Base-by-base conservation (phyloP, 2,329 filamentous ascomycete genomes). In the Cladosporium austrohemisphaericum region DNA sequence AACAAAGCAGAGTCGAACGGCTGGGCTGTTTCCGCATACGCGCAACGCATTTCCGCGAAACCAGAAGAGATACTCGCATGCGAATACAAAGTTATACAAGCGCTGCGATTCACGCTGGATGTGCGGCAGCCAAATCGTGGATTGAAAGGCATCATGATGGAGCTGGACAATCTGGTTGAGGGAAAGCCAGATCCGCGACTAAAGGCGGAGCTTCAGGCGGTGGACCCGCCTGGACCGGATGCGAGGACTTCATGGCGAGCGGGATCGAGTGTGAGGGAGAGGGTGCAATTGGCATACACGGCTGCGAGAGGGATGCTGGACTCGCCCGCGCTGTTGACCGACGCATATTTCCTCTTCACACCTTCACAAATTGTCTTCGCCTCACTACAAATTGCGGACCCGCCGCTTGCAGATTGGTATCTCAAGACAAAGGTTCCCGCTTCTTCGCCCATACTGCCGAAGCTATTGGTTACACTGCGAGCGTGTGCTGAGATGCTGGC, bases 281-380 rank as follows among this genome's bases (percentile, higher is more conserved):
- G 80, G 16, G 73, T 83, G 43, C 71, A 72, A 22, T 75, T 75
- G 9, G 88, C 88, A 0, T 90, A 95, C 63, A 75, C 75, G n/a
- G 78, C 77, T 45, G 86, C 91, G 0, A 79, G 86, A 33, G 80
- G 84, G 16, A 76, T 88, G 38, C 79, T 94, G 48, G 71, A 73
- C 32, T 85, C 83, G 48, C 86, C 88, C 50, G 87, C 90, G 0
- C 74, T 95, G 43, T 78, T 96, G 53, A 95, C 92, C 20, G 93
- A 98, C 61, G 90, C 82, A n/a, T 97, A 97, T 71, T 96, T 97
- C 70, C 85, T 95, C 68, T 97, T 88, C 71, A 92, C 92, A 0
- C 93, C 93, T 0, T 86, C 88, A 19, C 93, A 98, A 67, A 95
- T 97, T 65, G 91, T 91, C 83, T 78, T 97, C 52, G 85, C 88